Evolutionary conservation across 2,329 filamentous ascomycete genomes (phyloP), one percentile per base, ranked within the genome.

Genomic region (Huntiella moniliformis): DNA sequence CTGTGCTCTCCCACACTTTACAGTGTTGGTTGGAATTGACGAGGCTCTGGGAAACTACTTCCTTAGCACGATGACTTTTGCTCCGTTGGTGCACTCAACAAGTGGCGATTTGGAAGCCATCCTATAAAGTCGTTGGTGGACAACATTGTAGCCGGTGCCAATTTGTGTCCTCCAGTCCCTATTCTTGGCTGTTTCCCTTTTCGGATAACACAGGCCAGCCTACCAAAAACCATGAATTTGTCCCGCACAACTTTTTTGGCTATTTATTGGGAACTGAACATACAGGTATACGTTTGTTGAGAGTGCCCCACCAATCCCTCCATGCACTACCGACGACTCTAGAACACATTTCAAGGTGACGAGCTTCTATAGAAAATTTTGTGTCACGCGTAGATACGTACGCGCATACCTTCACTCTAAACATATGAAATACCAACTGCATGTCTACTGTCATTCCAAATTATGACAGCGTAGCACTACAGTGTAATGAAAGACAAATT

Each of bases 51-150:
- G 22, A 28, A 28, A 8, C 22, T 28, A 28, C 22, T 28, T 8
- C 7, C 22, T 15, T 38, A 39, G 17, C 22, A 18, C 16, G 38
- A 16, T 39, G 38, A 15, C 11, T 18, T 18, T 22, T 37, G 17
- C 37, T 39, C 18, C n/a, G 40, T 44, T 48, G 46, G 32, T 45
- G 46, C 42, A 42, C 46, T 44, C 46, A 48, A 48, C 46, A 42
- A 48, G 36, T 48, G 42, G 37, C 37, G 40, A 39, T 44, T 48
- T 41, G 15, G 43, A 31, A 48, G 31, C 40, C 13, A 32, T 44
- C 38, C 44, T 28, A 16, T 16, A 13, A 7, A 11, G 33, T 8
- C 16, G 32, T 45, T 48, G 37, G 40, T 42, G 44, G 42, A 22
- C 13, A 15, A 31, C 17, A 28, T 28, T 28, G 22, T 28, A 17